A percentile compares a stretch with the other conserved stretches of the same genome.
phyloP scores from a whole-genome alignment of 2,329 filamentous ascomycete species.

The Botrytis medusae region DNA sequence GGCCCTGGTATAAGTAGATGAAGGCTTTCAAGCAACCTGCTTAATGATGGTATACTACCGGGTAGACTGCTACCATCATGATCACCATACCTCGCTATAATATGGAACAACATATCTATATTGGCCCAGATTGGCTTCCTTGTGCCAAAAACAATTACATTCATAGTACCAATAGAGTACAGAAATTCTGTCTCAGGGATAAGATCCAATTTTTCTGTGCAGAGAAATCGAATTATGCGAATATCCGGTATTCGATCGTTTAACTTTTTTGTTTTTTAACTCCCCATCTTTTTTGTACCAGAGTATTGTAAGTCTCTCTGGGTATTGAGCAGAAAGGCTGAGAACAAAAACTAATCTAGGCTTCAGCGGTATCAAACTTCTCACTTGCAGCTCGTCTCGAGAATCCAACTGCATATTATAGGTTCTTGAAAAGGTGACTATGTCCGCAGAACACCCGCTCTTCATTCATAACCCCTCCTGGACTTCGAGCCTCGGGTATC shows the following conservation, averaged over 20 bases:
- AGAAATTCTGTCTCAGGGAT: not conserved
- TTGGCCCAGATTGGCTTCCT: not conserved
- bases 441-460: not conserved
- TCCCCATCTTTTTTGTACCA: not conserved
- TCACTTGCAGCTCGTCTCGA: not conserved
- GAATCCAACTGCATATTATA: not conserved
- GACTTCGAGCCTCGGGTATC: not conserved
- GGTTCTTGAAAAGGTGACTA: not conserved
- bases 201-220: no score
- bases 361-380: not conserved
- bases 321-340: not conserved
- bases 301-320: not conserved
- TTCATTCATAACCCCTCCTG: not conserved
- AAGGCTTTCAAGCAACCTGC: not conserved
- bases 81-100: not conserved
- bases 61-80: not conserved
- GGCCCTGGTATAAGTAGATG: not conserved
- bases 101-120: not conserved
- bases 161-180: not conserved
- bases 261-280: no score
- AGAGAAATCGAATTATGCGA: not conserved
- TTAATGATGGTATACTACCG: not conserved
- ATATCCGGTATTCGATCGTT: not conserved
- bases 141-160: not conserved
- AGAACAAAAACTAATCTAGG: not conserved